Base-by-base conservation (phyloP, 2,329 filamentous ascomycete species). In the Apiospora sp. region DNA sequence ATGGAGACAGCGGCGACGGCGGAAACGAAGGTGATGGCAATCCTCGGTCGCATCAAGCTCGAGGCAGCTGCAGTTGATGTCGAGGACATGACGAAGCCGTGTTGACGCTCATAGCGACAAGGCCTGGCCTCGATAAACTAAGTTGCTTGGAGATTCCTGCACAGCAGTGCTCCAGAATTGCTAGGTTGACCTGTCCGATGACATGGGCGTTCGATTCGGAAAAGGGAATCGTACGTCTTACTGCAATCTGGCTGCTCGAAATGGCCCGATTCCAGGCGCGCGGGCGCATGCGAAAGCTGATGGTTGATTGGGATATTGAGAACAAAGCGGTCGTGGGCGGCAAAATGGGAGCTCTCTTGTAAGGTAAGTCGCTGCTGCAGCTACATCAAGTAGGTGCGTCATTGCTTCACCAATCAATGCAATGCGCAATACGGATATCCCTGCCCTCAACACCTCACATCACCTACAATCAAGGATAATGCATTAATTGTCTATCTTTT, bases 1-100 rank as follows among this genome's bases (percentile, higher is more conserved):
- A 88, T 82, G 68, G 88, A 90, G 14, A 85, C 86, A 61, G 89
- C 88, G 1, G 89, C 88, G 67, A 90, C 80, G 67, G 87, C 87
- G 49, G 90, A 88, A 51, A 90, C 77, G 34, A 90, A 75, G 69
- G 89, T 85, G 71, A 93, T 84, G 72, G 89, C 86, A 72, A 91
- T 78, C 73, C 88, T 86, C 68, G 87, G 86, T 76, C 89, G 85
- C 71, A 86, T 87, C 72, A 91, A 82, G 77, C 84, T 87, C 80
- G 89, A 88, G 82, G 86, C 84, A 80, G 87, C 85, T 74, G 84
- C 54, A 34, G 54, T 79, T 76, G 84, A 85, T 79, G 84, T 83
- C 77, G 81, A 81, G 81, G 85, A 86, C 86, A 88, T 88, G 77
- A 81, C 76, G 77, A 71, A 51, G 48, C 68, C 14, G 68, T 22